A percentile compares a stretch with the other conserved stretches of the same genome.
These are phyloP conservation scores for Jackrogersella multiformis DNA, from an alignment of 495 filamentous ascomycete genomes.

Conservation along the genomic window DNA sequence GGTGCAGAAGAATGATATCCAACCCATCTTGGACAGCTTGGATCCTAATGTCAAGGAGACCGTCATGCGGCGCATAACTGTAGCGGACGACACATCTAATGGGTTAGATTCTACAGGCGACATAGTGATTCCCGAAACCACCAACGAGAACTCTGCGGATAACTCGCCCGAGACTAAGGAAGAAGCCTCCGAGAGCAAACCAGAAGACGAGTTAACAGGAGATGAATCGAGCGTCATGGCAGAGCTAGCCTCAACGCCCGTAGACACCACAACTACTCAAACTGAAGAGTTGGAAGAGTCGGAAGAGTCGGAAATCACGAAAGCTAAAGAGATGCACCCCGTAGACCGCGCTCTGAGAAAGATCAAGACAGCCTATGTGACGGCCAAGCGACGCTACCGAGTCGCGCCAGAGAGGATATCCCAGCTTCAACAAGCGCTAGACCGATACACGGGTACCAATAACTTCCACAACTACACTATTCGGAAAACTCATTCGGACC, in stretches of 20 bases:
- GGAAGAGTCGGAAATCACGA: not conserved
- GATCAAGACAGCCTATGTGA: conserved; percentile 79
- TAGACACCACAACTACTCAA: conserved; percentile 6
- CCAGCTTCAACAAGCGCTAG: conserved; percentile 75
- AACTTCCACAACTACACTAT: conserved; percentile 98
- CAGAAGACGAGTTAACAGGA: not conserved
- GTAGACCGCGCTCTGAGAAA: conserved; percentile 73
- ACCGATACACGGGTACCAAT: conserved; percentile 77
- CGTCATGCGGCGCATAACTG: conserved; percentile 53
- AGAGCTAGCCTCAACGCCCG: conserved; percentile 22
- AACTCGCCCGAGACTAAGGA: conserved; percentile 5
- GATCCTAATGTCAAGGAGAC: conserved; percentile 54
- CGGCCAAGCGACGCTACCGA: conserved; percentile 82
- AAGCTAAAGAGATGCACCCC: conserved; percentile 51
- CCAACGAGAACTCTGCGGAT: conserved; percentile 4
- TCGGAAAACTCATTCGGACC: conserved; percentile 79
- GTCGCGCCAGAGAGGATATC: conserved; percentile 74
- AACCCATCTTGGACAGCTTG: conserved; percentile 70
- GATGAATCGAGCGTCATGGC: conserved; percentile 20
- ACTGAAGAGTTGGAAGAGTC: conserved; percentile 26
- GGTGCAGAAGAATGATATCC: conserved; percentile 76
- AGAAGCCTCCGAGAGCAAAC: conserved; percentile 12
- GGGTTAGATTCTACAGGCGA: conserved; percentile 21
- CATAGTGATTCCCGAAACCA: conserved; percentile 5
- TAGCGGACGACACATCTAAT: conserved; percentile 41